Percentiles rank a stretch among this genome's conserved stretches.
phyloP scores from a whole-genome alignment of 139 green algal genomes.

The Chlamydomonas schloesseri region DNA sequence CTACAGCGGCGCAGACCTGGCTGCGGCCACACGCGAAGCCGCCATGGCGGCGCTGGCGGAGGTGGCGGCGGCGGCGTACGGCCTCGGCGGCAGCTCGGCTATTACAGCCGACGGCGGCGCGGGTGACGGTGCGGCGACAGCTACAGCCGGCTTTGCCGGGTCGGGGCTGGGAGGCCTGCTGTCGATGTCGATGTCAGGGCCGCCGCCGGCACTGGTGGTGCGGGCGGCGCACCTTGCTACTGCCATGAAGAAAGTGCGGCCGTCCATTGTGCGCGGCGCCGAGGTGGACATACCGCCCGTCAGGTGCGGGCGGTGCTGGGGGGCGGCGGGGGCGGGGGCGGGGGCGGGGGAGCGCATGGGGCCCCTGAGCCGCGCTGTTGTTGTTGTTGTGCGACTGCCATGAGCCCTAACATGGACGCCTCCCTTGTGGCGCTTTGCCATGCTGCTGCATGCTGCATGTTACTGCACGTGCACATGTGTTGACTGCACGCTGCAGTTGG shows the following conservation, averaged over 20 bases:
- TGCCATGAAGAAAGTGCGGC: constrained; percentile 70
- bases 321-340: too few relatives aligned
- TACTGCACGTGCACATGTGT: too few relatives aligned
- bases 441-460: too few relatives aligned
- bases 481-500: too few relatives aligned
- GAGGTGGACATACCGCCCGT: constrained; percentile 66
- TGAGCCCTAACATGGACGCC: too few relatives aligned
- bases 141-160: neutral
- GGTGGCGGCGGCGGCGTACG: constrained; percentile 30
- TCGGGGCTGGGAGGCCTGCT: neutral
- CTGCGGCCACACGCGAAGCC: constrained; percentile 80
- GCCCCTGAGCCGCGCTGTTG: too few relatives aligned
- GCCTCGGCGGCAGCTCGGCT: neutral
- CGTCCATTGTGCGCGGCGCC: constrained; percentile 73
- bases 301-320: constrained; percentile 4
- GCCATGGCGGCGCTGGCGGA: constrained; percentile 76
- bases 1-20: constrained; percentile 91
- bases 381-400: too few relatives aligned
- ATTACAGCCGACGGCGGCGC: neutral
- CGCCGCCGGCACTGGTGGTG: constrained; percentile 11
- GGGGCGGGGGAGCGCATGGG: too few relatives aligned
- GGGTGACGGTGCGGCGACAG: neutral
- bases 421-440: too few relatives aligned
- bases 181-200: neutral
- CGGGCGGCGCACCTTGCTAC: constrained; percentile 61